Base-by-base conservation (phyloP, 2,329 filamentous ascomycete species). In the Acephala macrosclerotiorum region DNA sequence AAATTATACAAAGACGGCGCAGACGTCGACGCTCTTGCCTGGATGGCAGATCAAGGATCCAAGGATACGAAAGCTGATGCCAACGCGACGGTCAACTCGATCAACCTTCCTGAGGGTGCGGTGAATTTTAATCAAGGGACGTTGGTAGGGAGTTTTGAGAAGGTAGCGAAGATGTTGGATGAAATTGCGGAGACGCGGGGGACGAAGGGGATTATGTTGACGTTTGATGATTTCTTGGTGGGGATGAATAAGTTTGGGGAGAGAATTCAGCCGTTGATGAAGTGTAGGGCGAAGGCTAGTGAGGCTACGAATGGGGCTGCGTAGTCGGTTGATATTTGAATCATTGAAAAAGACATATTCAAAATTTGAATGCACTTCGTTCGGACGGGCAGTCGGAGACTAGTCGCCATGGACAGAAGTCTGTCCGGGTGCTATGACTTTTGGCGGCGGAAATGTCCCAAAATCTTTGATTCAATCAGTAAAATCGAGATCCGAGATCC, bases 221-320 rank as follows among this genome's bases (percentile, higher is more conserved):
- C 70, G 2, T 77, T 77, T 63, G 76, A 77, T 64, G 76, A 77
- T 53, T 77, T 75, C 64, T 60, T 77, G 51, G 38, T 67, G 38
- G 76, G 75, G 0, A 55, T 77, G 42, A 74, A 77, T 11, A 70
- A 70, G 4, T 77, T 77, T 61, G 76, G 75, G 6, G 68, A 74
- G 66, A 74, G 74, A 65, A 74, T 78, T 55, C 75, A 78, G 63
- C 75, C 76, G 36, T 61, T 77, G 64, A 77, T 78, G 76, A 77
- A 77, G 74, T 74, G 73, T 55, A 63, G 75, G 63, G 64, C 57
- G 42, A 58, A 66, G n/a, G 42, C 66, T 14, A 57, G 38, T 22
- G 33, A 33, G 29, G 11, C 7, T 25, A 45, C n/a, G 45, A 57
- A 57, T 22, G 33, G 47, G 29, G 11, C 7, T 25, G 59, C n/a